These are phyloP conservation scores for Pichia nakasei DNA, from an alignment of 805 yeast genomes.

Conservation along the genomic window DNA sequence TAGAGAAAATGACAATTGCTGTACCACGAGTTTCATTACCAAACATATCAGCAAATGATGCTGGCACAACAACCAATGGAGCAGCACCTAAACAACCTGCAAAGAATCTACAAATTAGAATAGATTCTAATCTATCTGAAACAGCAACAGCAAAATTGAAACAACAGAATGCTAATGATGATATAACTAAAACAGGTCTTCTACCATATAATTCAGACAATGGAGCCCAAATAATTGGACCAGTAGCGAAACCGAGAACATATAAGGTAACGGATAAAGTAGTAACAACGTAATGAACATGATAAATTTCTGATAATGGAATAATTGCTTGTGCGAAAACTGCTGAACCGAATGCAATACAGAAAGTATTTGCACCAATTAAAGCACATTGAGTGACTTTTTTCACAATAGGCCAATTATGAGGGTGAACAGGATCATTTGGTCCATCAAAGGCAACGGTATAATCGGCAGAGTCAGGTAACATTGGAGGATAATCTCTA, in stretches of 20 bases:
- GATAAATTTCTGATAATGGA: slow-evolving; percentile 40
- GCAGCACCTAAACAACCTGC: slow-evolving; percentile 80
- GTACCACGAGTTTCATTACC: slow-evolving; percentile 59
- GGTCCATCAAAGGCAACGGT: slow-evolving; percentile 71
- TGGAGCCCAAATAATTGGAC: slow-evolving; percentile 90
- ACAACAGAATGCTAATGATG: slow-evolving; percentile 46
- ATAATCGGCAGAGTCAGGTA: slow-evolving; percentile 47
- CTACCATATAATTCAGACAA: slow-evolving; percentile 74
- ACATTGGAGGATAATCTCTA: slow-evolving; percentile 51
- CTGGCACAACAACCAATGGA: slow-evolving; percentile 79
- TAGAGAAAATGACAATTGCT: slow-evolving; percentile 62
- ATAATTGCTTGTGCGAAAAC: slow-evolving; percentile 58
- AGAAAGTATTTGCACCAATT: slow-evolving; percentile 39
- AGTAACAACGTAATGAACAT: slow-evolving; percentile 60
- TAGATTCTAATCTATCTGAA: slow-evolving; percentile 70
- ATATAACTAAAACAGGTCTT: slow-evolving; percentile 46
- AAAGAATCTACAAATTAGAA: slow-evolving; percentile 70
- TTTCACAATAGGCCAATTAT: slow-evolving; percentile 54
- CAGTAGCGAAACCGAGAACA: slow-evolving; percentile 90
- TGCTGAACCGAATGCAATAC: slow-evolving; percentile 71
- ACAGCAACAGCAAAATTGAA: slow-evolving; percentile 71
- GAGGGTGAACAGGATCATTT: slow-evolving; percentile 71
- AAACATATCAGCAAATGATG: slow-evolving; percentile 77
- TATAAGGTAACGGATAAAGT: slow-evolving; percentile 70
- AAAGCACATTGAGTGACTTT: slow-evolving; percentile 37